Percentiles rank a stretch among this genome's conserved stretches.
Conservation (phyloP, 257 asterid genomes). For the Przewalskia tangutica region DNA sequence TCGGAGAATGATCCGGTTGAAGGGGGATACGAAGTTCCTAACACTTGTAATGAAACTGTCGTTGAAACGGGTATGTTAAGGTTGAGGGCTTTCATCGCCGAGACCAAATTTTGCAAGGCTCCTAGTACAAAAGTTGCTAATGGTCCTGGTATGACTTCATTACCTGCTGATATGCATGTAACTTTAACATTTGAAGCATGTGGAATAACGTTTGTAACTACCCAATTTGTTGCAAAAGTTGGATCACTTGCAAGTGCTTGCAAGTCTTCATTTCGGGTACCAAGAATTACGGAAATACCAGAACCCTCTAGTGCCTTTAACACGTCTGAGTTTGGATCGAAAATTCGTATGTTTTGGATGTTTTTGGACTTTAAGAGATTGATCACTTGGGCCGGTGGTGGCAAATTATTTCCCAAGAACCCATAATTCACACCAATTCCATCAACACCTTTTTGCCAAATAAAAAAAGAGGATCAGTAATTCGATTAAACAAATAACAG, state of each 20-base stretch:
- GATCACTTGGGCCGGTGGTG: conserved; percentile 14
- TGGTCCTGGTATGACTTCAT: conserved; percentile 34
- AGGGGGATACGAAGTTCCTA: conserved; percentile 32
- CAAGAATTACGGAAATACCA: conserved; percentile 18
- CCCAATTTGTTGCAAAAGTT: conserved; percentile 24
- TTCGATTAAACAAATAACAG: background rate
- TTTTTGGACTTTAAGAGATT: conserved; percentile 8
- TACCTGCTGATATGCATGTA: conserved; percentile 27
- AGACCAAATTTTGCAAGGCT: conserved; percentile 28
- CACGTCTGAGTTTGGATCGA: conserved; percentile 18
- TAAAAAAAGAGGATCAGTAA: background rate
- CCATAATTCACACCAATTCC: conserved; percentile 40
- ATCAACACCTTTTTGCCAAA: conserved; percentile 8
- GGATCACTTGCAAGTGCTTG: conserved; percentile 13
- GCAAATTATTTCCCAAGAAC: conserved; percentile 27
- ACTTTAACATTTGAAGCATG: background rate
- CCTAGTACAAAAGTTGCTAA: conserved; percentile 14
- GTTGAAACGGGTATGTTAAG: conserved; percentile 22
- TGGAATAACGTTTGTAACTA: conserved; percentile 18
- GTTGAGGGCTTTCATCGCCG: conserved; percentile 7
- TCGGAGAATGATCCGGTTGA: conserved; percentile 13
- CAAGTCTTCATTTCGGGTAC: conserved; percentile 22
- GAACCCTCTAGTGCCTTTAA: conserved; percentile 23
- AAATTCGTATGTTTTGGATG: conserved; percentile 16
- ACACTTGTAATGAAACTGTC: conserved; percentile 9